phyloP scores from a whole-genome alignment of 1,139 yeast species.

The Taphrina confusa region DNA sequence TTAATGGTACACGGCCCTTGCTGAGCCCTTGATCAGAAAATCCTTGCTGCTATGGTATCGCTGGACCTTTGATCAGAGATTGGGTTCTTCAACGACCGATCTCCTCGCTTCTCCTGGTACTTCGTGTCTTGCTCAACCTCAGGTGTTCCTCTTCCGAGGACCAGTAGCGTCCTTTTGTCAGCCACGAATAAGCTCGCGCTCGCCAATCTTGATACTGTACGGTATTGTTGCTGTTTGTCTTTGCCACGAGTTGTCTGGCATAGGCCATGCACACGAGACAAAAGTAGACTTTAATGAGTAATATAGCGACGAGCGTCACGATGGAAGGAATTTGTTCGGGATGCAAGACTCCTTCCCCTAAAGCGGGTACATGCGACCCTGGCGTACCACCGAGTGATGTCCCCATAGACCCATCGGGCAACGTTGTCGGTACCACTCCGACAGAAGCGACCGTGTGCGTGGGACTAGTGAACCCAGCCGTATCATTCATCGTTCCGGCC shows the following conservation, averaged over 20 bases:
- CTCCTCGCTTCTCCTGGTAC: conserved; percentile 10
- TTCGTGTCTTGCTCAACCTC: conserved; percentile 22
- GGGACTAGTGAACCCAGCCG: conserved; percentile 36
- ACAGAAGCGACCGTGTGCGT: conserved; percentile 31
- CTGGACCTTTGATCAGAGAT: no score
- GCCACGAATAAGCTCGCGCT: not conserved
- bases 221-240: not conserved
- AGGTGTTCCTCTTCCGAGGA: not conserved
- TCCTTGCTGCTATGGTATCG: no score
- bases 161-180: conserved; percentile 19
- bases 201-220: not conserved
- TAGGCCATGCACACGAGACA: conserved; percentile 40
- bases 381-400: conserved; percentile 30
- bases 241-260: conserved; percentile 39
- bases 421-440: conserved; percentile 12
- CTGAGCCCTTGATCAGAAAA: no score
- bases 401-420: conserved; percentile 11
- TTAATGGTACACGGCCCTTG: no score
- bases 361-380: conserved; percentile 27
- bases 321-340: conserved; percentile 41
- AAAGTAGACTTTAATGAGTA: conserved; percentile 40
- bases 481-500: conserved; percentile 30
- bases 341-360: conserved; percentile 37
- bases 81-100: conserved; percentile 5
- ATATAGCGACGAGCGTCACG: conserved; percentile 38